phyloP scores from a whole-genome alignment of 208 protist species.

The Crithidia brevicula region DNA sequence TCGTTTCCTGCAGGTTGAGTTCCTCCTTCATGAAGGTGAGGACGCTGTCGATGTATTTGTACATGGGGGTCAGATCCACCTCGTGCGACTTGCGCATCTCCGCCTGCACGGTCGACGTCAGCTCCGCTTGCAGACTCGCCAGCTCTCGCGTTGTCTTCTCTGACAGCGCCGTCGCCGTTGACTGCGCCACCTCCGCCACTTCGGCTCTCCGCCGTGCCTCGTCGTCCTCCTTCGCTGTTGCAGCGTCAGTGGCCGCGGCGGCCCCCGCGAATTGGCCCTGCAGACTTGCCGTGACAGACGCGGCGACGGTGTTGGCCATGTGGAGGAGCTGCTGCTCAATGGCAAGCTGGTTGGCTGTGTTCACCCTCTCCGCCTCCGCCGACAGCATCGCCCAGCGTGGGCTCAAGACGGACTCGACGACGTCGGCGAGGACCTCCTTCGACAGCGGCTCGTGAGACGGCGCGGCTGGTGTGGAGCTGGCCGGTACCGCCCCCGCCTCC shows the following conservation, averaged over 20 bases:
- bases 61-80: slow-evolving; percentile 80
- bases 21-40: slow-evolving; percentile 64
- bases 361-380: slow-evolving; percentile 30
- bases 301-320: slow-evolving; percentile 34
- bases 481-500: too few relatives aligned
- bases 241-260: neutral
- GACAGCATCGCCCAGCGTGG: slow-evolving; percentile 44
- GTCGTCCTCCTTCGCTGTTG: neutral
- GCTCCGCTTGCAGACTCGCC: slow-evolving; percentile 40
- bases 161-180: slow-evolving; percentile 12
- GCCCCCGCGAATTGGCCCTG: slow-evolving; percentile 25
- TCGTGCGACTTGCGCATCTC: slow-evolving; percentile 68
- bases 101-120: slow-evolving; percentile 48
- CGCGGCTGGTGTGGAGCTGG: too few relatives aligned
- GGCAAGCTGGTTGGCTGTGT: slow-evolving; percentile 29
- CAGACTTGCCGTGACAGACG: slow-evolving; percentile 25
- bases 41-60: slow-evolving; percentile 80
- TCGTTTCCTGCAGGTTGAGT: slow-evolving; percentile 40
- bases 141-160: slow-evolving; percentile 30
- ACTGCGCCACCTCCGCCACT: neutral
- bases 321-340: slow-evolving; percentile 33
- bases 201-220: neutral
- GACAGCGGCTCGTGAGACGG: slow-evolving; percentile 27
- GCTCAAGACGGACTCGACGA: slow-evolving; percentile 56
- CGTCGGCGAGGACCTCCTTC: slow-evolving; percentile 37